Percentiles rank a stretch among this genome's conserved stretches.
phyloP scores from a whole-genome alignment of 176 grass and related monocot species.

The Carex scoparia region DNA sequence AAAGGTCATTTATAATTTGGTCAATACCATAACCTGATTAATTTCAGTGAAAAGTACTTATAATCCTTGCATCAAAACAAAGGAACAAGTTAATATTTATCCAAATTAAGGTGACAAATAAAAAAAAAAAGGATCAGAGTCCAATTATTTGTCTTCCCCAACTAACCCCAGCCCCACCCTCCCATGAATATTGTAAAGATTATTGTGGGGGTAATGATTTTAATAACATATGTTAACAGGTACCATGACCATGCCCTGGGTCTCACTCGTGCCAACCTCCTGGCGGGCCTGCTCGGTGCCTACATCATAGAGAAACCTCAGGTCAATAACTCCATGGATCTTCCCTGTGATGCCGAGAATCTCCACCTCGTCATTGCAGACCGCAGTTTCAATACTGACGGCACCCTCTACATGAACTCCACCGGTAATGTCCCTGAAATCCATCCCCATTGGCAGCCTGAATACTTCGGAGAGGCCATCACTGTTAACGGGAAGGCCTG shows the following conservation, averaged over 20 bases:
- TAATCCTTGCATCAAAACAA: neutral
- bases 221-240: neutral
- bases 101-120: neutral
- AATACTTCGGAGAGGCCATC: constrained; percentile 27
- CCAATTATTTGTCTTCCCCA: constrained; percentile 31
- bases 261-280: constrained; percentile 30
- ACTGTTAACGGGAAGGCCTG: constrained; percentile 31
- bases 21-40: neutral
- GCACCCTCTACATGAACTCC: constrained; percentile 29
- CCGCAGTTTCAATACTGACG: constrained; percentile 25
- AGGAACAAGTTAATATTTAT: neutral
- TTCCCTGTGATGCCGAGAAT: neutral
- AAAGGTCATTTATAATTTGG: neutral
- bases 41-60: neutral
- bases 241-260: constrained; percentile 33
- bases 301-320: constrained; percentile 30
- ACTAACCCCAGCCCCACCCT: constrained; percentile 23
- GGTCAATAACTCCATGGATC: constrained; percentile 3
- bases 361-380: constrained; percentile 29
- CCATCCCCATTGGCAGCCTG: constrained; percentile 33
- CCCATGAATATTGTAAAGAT: neutral
- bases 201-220: neutral
- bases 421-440: constrained; percentile 11
- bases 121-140: constrained; percentile 24
- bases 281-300: constrained; percentile 25